A percentile compares a stretch with the other conserved stretches of the same genome.
Evolutionary conservation across 2,329 filamentous ascomycete species (phyloP).

Genomic region (Metarhizium humberi): DNA sequence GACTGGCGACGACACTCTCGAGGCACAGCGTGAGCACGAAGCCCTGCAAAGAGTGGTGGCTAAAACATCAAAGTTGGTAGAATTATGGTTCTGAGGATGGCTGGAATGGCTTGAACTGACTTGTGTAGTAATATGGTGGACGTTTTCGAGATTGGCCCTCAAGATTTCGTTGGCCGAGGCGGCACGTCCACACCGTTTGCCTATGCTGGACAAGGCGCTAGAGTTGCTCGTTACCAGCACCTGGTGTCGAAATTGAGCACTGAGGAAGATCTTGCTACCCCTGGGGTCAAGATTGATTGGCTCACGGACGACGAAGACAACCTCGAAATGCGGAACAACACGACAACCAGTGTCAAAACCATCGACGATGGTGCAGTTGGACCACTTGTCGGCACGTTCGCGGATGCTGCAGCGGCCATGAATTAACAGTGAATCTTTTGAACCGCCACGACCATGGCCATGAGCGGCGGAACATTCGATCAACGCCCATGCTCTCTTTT

Average conservation of each 20-base stretch:
- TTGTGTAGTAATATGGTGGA: conserved; percentile 53
- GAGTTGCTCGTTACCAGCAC: conserved; percentile 49
- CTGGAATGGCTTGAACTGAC: neutral
- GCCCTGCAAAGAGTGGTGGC: conserved; percentile 55
- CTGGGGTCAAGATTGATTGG: conserved; percentile 46
- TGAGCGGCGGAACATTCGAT: neutral
- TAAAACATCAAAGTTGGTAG: conserved; percentile 49
- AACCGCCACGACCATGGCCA: neutral
- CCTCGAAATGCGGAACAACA: conserved; percentile 32
- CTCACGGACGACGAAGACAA: conserved; percentile 39
- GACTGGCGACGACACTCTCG: conserved; percentile 48
- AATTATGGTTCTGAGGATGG: neutral
- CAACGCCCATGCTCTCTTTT: neutral
- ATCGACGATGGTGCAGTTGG: conserved; percentile 24
- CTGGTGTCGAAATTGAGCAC: conserved; percentile 50
- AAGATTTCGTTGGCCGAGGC: conserved; percentile 30
- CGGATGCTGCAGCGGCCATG: conserved; percentile 47
- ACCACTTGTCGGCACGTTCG: conserved; percentile 50
- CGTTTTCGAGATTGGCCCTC: conserved; percentile 55
- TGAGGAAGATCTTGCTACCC: conserved; percentile 28
- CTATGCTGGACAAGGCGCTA: conserved; percentile 45
- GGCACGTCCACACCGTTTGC: conserved; percentile 30
- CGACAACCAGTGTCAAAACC: conserved; percentile 22
- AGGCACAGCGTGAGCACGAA: conserved; percentile 55
- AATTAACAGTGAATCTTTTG: conserved; percentile 16